These are phyloP conservation scores for Thielaviopsis euricoi DNA, from an alignment of 2,329 filamentous ascomycete species.

Conservation along the genomic window DNA sequence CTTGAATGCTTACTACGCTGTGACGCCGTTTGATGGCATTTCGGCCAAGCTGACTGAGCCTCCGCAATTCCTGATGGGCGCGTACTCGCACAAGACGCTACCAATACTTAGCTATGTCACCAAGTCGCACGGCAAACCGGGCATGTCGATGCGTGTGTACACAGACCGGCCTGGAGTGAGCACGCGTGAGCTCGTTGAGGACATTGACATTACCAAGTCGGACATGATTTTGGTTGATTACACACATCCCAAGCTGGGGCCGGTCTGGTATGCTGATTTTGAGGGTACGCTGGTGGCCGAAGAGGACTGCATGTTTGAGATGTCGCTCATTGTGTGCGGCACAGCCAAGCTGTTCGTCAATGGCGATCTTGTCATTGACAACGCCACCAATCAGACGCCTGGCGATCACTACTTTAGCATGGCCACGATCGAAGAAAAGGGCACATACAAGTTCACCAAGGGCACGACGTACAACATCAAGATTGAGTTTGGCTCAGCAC, in stretches of 20 bases:
- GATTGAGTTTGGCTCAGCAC: constrained; percentile 43
- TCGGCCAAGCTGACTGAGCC: constrained; percentile 29
- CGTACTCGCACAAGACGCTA: constrained; percentile 47
- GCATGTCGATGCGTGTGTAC: constrained; percentile 47
- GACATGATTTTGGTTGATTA: constrained; percentile 35
- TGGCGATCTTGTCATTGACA: constrained; percentile 45
- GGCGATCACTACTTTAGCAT: constrained; percentile 50
- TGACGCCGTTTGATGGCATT: constrained; percentile 59
- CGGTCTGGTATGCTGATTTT: constrained; percentile 43
- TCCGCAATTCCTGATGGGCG: constrained; percentile 40
- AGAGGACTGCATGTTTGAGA: constrained; percentile 43
- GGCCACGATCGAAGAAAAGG: constrained; percentile 47
- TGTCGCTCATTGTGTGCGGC: constrained; percentile 49
- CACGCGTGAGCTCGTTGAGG: constrained; percentile 33
- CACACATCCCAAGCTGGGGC: constrained; percentile 34
- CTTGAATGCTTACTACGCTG: constrained; percentile 44
- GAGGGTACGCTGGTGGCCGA: constrained; percentile 44
- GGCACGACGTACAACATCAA: constrained; percentile 41
- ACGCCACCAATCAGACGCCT: constrained; percentile 43
- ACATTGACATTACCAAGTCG: constrained; percentile 30
- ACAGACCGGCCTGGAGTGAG: constrained; percentile 35
- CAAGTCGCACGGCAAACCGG: constrained; percentile 35
- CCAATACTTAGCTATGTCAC: constrained; percentile 39
- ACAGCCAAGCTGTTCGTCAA: constrained; percentile 50
- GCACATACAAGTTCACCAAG: constrained; percentile 38